Evolutionary conservation across 2,329 filamentous ascomycete genomes (phyloP).

Genomic region (Coniochaeta sp.): DNA sequence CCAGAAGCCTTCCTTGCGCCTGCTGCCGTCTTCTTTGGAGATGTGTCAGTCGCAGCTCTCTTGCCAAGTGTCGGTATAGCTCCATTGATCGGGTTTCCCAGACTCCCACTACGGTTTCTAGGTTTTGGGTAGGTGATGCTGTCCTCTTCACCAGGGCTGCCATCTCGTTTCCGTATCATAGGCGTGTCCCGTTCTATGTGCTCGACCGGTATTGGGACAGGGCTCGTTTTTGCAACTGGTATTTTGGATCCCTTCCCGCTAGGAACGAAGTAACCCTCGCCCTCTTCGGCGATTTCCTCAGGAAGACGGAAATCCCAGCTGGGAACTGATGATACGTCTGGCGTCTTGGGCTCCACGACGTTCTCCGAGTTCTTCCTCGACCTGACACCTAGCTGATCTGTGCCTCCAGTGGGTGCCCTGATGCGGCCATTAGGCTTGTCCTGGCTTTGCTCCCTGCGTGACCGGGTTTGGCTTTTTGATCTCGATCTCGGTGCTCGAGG

Average conservation of each 20-base stretch:
- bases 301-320: conserved; percentile 68
- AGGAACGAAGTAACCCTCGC: conserved; percentile 43
- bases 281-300: conserved; percentile 65
- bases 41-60: conserved; percentile 39
- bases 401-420: conserved; percentile 22
- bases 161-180: conserved; percentile 52
- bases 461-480: conserved; percentile 32
- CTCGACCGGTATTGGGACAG: conserved; percentile 63
- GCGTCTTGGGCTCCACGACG: conserved; percentile 26
- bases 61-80: conserved; percentile 24
- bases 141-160: conserved; percentile 44
- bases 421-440: conserved; percentile 24
- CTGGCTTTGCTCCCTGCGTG: conserved; percentile 21
- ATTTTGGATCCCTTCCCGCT: conserved; percentile 69
- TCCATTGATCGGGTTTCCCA: conserved; percentile 26
- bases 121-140: conserved; percentile 51
- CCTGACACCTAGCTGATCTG: conserved; percentile 18
- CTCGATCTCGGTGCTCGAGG: conserved; percentile 45
- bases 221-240: conserved; percentile 74
- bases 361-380: conserved; percentile 39
- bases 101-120: conserved; percentile 63
- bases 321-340: conserved; percentile 31
- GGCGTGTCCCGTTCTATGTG: conserved; percentile 69
- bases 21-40: conserved; percentile 42
- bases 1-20: conserved; percentile 35